phyloP scores from a whole-genome alignment of 176 grass and related monocot genomes.

The Ensete glaucum region DNA sequence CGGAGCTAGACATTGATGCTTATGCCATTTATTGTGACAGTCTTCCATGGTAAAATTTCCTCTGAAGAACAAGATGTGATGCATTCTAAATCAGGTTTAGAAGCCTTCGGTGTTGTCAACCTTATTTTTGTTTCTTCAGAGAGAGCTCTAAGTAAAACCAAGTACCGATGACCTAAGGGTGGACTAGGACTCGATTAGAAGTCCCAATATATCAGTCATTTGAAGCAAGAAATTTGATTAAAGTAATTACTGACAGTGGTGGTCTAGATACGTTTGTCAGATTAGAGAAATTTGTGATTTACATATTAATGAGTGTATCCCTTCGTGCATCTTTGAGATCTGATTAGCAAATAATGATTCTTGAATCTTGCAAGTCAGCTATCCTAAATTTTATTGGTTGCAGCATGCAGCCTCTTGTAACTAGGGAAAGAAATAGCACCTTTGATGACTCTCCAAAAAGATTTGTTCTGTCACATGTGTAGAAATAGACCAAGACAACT shows the following conservation, averaged over 20 bases:
- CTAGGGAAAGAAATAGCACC: slow-evolving; percentile 29
- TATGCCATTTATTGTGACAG: too few relatives aligned
- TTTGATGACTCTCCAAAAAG: slow-evolving; percentile 69
- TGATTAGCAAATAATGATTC: background rate
- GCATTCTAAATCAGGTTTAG: too few relatives aligned
- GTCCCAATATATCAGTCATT: background rate
- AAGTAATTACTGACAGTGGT: background rate
- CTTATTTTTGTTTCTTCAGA: too few relatives aligned
- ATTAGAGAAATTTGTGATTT: background rate
- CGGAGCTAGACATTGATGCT: too few relatives aligned
- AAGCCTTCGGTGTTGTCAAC: too few relatives aligned
- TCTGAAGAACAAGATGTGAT: too few relatives aligned
- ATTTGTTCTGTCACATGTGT: slow-evolving; percentile 83
- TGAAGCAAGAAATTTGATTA: background rate
- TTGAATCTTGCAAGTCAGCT: background rate
- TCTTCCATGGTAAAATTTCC: too few relatives aligned
- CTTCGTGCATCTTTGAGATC: too few relatives aligned
- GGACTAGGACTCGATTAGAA: too few relatives aligned
- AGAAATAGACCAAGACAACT: slow-evolving; percentile 58
- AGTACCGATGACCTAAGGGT: too few relatives aligned
- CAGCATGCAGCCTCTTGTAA: background rate
- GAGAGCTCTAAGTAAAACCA: too few relatives aligned
- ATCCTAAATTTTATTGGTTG: background rate
- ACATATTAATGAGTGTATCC: too few relatives aligned
- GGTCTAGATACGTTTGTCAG: background rate